Percentiles rank a stretch among this genome's conserved stretches.
Evolutionary conservation across 805 yeast genomes (phyloP).

Genomic region (Wickerhamomyces queroliae): DNA sequence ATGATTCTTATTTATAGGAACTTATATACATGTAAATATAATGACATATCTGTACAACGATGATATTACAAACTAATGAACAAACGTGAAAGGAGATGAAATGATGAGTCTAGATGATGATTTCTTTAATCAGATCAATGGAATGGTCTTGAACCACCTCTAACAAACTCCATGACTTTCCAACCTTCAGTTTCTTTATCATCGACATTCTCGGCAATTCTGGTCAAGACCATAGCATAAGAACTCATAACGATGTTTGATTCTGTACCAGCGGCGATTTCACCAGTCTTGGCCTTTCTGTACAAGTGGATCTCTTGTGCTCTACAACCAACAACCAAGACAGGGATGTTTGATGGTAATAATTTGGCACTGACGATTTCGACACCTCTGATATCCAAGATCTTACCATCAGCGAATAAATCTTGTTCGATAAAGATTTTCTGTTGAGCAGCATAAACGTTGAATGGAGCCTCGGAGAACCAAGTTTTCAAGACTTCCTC

Average conservation of each 20-base stretch:
- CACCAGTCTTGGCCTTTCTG: conserved; percentile 87
- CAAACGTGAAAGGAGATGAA: neutral
- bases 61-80: too few species aligned
- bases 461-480: conserved; percentile 96
- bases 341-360: conserved; percentile 89
- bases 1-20: too few species aligned
- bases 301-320: conserved; percentile 93
- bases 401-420: conserved; percentile 82
- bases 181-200: conserved; percentile 94
- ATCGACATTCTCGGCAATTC: conserved; percentile 88
- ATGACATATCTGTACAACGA: too few species aligned
- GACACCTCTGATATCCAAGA: conserved; percentile 91
- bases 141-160: conserved; percentile 88
- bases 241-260: conserved; percentile 88
- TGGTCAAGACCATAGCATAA: conserved; percentile 94
- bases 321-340: conserved; percentile 87
- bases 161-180: conserved; percentile 90
- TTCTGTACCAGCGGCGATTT: conserved; percentile 92
- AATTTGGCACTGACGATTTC: conserved; percentile 85
- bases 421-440: conserved; percentile 91
- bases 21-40: too few species aligned
- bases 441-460: conserved; percentile 89
- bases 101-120: too few species aligned
- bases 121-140: neutral
- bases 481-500: conserved; percentile 76